Evolutionary conservation across 768 basidiomycete genomes (phyloP), one percentile per base, ranked within the genome.

Genomic region (Psilocybe sp.): DNA sequence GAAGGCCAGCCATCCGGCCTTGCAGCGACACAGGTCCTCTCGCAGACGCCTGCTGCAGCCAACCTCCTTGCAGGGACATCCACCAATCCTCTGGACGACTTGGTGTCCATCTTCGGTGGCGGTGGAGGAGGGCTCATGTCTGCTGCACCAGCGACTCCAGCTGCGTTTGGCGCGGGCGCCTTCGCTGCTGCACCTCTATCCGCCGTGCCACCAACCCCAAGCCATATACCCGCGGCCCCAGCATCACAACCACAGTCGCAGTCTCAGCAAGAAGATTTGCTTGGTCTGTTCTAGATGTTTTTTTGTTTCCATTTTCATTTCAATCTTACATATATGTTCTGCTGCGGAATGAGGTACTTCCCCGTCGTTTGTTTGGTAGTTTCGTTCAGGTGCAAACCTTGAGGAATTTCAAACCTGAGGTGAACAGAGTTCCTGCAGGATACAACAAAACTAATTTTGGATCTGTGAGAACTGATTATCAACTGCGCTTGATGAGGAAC

Each of bases 61-160:
- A 90, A 78, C 55, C 75, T 91, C 23, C 75, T 93, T 13, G 77
- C 85, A 2, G 89, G 88, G 4, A 87, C 88, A 19, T 92, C 92
- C 12, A 79, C 79, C 52, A 97, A 97, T 64, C 94, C 94, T 1
- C 74, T 96, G 39, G 93, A 96, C 66, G 93, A 97, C 64, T 78
- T 97, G 10, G 92, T 95, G 18, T 94, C 92, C 7, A 90, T 97
- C 57, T 97, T 97, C 64, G 92, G 91, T 13, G 60, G 71, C 61
- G 61, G 73, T 55, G 64, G 70, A 54, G 66, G 69, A 16, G 62
- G 49, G n/a, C 51, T 55, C 7, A 45, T 44, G 59, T 47, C 57
- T 19, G 59, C 57, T 18, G 50, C 63, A 20, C 53, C 67, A 9
- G 38, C 56, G 6, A 43, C 56, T 5, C 49, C 56, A 5, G 33